Evolutionary conservation across 495 filamentous ascomycete genomes (phyloP).

Genomic region (Friedmanniomyces simplex): DNA sequence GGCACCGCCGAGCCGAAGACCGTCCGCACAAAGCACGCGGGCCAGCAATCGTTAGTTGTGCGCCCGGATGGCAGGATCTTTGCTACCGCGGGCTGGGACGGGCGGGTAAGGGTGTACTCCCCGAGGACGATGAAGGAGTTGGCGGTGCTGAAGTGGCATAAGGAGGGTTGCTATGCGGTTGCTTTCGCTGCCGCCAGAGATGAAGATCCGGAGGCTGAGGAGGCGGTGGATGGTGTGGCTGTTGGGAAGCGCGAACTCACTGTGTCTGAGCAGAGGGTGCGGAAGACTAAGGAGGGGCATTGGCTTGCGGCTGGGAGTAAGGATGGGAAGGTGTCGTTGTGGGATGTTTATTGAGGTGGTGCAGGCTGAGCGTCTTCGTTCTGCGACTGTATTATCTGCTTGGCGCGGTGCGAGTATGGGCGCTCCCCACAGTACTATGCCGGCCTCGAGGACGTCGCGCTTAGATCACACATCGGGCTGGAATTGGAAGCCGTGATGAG

Average conservation of each 20-base stretch:
- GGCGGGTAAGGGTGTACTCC: slow-evolving; percentile 67
- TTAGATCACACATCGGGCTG: too few relatives aligned
- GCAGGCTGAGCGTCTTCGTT: background rate
- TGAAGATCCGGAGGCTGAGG: slow-evolving; percentile 8
- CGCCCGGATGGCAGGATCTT: slow-evolving; percentile 74
- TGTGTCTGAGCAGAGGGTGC: slow-evolving; percentile 37
- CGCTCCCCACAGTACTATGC: too few relatives aligned
- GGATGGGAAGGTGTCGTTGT: slow-evolving; percentile 91
- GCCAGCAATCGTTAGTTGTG: slow-evolving; percentile 73
- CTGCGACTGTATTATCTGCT: too few relatives aligned
- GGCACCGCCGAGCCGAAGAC: slow-evolving; percentile 18
- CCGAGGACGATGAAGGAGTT: slow-evolving; percentile 73
- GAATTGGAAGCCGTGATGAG: too few relatives aligned
- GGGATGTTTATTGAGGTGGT: slow-evolving; percentile 69
- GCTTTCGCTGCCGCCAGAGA: slow-evolving; percentile 70
- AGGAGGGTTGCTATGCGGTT: slow-evolving; percentile 76
- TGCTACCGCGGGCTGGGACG: slow-evolving; percentile 91
- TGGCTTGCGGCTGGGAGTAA: slow-evolving; percentile 90
- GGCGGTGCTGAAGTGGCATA: slow-evolving; percentile 93
- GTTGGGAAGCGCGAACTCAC: slow-evolving; percentile 2
- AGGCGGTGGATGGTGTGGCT: background rate
- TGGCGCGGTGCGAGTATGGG: too few relatives aligned
- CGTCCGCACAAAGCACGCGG: slow-evolving; percentile 72
- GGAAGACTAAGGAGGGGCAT: slow-evolving; percentile 59
- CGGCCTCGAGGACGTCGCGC: too few relatives aligned